phyloP scores from a whole-genome alignment of 1,139 yeast species.

The Blastobotrys proliferans region DNA sequence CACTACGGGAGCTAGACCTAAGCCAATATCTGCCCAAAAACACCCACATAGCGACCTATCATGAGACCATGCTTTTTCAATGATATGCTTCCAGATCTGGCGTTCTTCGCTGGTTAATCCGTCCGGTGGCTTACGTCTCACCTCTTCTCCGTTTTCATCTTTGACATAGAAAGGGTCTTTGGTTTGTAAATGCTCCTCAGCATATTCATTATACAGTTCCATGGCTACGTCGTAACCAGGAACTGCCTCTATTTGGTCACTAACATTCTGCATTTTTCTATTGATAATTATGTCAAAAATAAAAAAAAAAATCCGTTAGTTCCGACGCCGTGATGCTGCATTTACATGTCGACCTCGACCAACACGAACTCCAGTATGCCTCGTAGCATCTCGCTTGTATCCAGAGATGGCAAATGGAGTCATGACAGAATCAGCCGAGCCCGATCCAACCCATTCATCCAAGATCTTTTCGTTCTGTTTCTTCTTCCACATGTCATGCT shows the following conservation, averaged over 20 bases:
- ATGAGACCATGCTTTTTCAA: conserved; percentile 75
- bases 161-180: conserved; percentile 67
- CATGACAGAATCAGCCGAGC: conserved; percentile 83
- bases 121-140: conserved; percentile 55
- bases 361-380: conserved; percentile 68
- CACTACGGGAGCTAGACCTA: conserved; percentile 59
- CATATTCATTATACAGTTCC: conserved; percentile 60
- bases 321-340: conserved; percentile 36
- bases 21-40: conserved; percentile 70
- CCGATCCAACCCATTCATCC: conserved; percentile 90
- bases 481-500: conserved; percentile 84
- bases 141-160: conserved; percentile 45
- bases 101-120: conserved; percentile 59
- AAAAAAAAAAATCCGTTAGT: neutral
- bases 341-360: conserved; percentile 83
- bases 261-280: neutral
- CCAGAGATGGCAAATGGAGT: conserved; percentile 84
- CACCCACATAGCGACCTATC: conserved; percentile 79
- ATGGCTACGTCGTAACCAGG: conserved; percentile 56
- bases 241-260: conserved; percentile 42
- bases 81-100: conserved; percentile 67
- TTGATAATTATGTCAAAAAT: neutral
- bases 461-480: conserved; percentile 80
- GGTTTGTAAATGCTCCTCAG: conserved; percentile 57
- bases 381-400: conserved; percentile 39